Base-by-base conservation (phyloP, 768 basidiomycete species). In the Lyophyllum decastes region DNA sequence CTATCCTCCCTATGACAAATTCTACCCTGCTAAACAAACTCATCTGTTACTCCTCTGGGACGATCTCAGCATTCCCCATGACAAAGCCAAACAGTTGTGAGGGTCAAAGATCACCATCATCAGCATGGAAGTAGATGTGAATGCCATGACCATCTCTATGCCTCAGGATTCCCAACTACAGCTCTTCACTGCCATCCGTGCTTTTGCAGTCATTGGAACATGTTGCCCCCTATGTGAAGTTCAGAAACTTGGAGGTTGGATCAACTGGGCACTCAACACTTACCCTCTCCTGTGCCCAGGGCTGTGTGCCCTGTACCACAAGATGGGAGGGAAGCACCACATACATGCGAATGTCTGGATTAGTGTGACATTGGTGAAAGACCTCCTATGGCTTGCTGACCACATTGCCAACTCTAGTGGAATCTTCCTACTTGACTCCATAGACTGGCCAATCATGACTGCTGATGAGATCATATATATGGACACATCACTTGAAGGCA, bases 261-360 rank as follows among this genome's bases (percentile, higher is more conserved):
- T 70, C 16, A 79, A 79, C 49, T 80, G 77, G 77, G 55, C 64
- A 0, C 62, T 81, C 22, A 81, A 80, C 49, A 72, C 72, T 2
- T 77, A 64, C 46, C 78, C 78, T 0, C 55, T 72, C 0, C 63
- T 81, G 0, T 61, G 67, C 0, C 79, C 78, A 0, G 66, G 61
- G 0, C 64, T 82, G 0, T 70, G 55, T 12, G 57, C 63, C 0
- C 3, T 79, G 0, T 81, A 81, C 57, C 50, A 58, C 0, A 79
- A 80, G 52, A 30, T 59, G 2, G 46, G 9, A 8, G 19, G 19
- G 0, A 6, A 17, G 2, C 44, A 34, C 2, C 26, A 55, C 12
- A 21, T 49, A 0, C 45, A 62, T 24, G 64, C 65, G 0, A n/a
- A 7, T 0, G 52, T 77, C 10, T 70, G 58, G 35, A 26, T 75